Percentiles rank a stretch among this genome's conserved stretches.
Evolutionary conservation across 345 rosid genomes (phyloP).

Genomic region (Geranium rotundifolium): DNA sequence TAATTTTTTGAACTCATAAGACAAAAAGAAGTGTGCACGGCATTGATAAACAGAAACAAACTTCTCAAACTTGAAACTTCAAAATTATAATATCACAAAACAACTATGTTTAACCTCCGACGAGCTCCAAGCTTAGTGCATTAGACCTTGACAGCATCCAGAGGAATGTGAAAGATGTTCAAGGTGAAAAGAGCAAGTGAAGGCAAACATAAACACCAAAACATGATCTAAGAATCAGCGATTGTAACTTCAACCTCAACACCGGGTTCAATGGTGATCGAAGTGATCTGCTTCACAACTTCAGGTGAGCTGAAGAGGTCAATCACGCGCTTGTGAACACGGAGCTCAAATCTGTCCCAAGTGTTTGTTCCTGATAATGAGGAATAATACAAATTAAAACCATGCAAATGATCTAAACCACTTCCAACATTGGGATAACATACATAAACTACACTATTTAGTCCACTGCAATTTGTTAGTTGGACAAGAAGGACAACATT

Average conservation of each 20-base stretch:
- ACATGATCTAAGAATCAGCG: constrained; percentile 10
- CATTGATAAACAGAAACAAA: too few relatives aligned
- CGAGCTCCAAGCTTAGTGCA: background rate
- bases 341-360: constrained; percentile 24
- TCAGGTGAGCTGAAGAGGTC: constrained; percentile 29
- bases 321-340: constrained; percentile 30
- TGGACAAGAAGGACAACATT: too few relatives aligned
- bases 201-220: background rate
- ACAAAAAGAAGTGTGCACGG: too few relatives aligned
- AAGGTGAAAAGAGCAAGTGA: background rate
- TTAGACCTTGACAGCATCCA: too few relatives aligned
- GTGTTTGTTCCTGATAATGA: constrained; percentile 25
- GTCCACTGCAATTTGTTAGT: too few relatives aligned
- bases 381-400: too few relatives aligned
- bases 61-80: background rate
- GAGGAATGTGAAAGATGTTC: background rate
- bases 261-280: constrained; percentile 29
- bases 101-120: background rate
- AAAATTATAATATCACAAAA: too few relatives aligned
- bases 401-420: too few relatives aligned
- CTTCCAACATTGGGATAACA: too few relatives aligned
- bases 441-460: too few relatives aligned
- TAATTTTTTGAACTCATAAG: too few relatives aligned
- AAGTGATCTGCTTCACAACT: constrained; percentile 29
- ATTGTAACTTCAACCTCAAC: constrained; percentile 29